Evolutionary conservation across 805 yeast genomes (phyloP).

Genomic region (Saccharomyces kudriavzevii): DNA sequence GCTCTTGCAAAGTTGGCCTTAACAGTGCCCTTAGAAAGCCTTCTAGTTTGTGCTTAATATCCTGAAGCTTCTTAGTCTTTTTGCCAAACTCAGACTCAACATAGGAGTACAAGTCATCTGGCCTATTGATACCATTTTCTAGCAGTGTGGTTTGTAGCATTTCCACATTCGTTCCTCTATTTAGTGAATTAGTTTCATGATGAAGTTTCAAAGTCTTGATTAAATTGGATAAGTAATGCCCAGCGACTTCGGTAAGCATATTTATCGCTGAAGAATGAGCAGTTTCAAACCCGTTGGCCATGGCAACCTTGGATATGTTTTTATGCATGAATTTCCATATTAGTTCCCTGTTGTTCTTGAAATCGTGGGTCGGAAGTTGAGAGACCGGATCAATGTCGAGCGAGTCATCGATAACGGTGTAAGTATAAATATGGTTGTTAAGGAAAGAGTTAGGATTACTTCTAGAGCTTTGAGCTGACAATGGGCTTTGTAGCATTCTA

Average conservation of each 20-base stretch:
- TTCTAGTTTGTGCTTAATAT: slow-evolving; percentile 58
- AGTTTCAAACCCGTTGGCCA: slow-evolving; percentile 89
- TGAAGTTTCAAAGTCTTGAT: slow-evolving; percentile 64
- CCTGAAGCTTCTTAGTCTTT: slow-evolving; percentile 61
- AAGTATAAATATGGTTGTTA: slow-evolving; percentile 19
- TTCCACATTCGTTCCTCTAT: slow-evolving; percentile 27
- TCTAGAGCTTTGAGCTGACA: slow-evolving; percentile 13
- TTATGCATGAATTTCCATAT: slow-evolving; percentile 60
- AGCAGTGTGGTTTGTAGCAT: slow-evolving; percentile 56
- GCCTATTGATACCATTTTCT: slow-evolving; percentile 81
- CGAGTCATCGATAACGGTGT: slow-evolving; percentile 45
- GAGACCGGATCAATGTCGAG: slow-evolving; percentile 80
- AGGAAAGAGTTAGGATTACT: slow-evolving; percentile 14
- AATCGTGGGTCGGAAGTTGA: slow-evolving; percentile 61
- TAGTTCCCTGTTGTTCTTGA: slow-evolving; percentile 43
- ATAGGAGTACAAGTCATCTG: slow-evolving; percentile 67
- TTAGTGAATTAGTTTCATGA: slow-evolving; percentile 48
- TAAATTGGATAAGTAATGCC: slow-evolving; percentile 66
- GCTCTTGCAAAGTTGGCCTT: slow-evolving; percentile 68
- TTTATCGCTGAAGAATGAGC: slow-evolving; percentile 72
- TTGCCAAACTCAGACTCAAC: slow-evolving; percentile 63
- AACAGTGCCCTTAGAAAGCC: slow-evolving; percentile 68
- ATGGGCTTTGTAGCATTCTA: slow-evolving; percentile 66
- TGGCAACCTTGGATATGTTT: slow-evolving; percentile 66
- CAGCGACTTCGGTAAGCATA: slow-evolving; percentile 75